phyloP scores from a whole-genome alignment of 805 yeast genomes.

The Jamesozyma gamospora region DNA sequence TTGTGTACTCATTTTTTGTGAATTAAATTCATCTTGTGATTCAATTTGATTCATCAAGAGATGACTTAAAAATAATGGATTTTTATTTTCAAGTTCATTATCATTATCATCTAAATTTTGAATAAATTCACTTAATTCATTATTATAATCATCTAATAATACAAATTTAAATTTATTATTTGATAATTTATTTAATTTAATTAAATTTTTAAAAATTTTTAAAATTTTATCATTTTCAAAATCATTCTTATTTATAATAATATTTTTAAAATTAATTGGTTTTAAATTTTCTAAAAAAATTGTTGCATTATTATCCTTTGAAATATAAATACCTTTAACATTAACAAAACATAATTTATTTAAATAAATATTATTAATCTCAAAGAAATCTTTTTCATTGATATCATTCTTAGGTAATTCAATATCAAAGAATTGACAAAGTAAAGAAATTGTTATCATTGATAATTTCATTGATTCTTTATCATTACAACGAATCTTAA shows the following conservation, averaged over 20 bases:
- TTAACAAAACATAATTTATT: conserved; percentile 14
- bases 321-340: conserved; percentile 11
- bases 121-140: conserved; percentile 7
- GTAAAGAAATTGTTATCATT: conserved; percentile 13
- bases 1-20: conserved; percentile 9
- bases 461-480: conserved; percentile 10
- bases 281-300: conserved; percentile 9
- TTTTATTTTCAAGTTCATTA: conserved; percentile 1
- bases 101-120: conserved; percentile 7
- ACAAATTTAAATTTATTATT: conserved; percentile 14
- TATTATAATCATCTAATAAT: conserved; percentile 9
- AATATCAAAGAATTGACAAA: conserved; percentile 13
- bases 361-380: conserved; percentile 12
- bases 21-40: conserved; percentile 12
- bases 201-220: conserved; percentile 14
- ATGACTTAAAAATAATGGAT: conserved; percentile 9
- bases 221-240: neutral
- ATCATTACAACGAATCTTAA: conserved; percentile 11
- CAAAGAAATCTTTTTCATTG: conserved; percentile 3
- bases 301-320: conserved; percentile 3
- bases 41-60: conserved; percentile 2
- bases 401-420: conserved; percentile 8
- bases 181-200: conserved; percentile 8
- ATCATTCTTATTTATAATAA: neutral
- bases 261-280: conserved; percentile 8